Evolutionary conservation across 2,329 filamentous ascomycete genomes (phyloP).

Genomic region (Phoma sp.): DNA sequence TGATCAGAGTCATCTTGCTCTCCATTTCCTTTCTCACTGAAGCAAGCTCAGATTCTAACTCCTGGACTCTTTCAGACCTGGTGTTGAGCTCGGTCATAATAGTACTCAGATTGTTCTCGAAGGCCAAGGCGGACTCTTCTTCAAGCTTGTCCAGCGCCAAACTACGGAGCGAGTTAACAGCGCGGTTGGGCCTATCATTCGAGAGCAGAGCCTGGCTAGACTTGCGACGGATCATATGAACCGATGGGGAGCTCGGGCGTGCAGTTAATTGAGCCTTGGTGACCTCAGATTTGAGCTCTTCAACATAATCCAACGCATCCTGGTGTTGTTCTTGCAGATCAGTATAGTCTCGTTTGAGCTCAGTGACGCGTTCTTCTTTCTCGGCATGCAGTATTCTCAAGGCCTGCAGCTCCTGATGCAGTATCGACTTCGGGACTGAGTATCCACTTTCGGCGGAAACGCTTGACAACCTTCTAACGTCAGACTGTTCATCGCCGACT

Average conservation of each 20-base stretch:
- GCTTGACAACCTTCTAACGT: slow-evolving; percentile 47
- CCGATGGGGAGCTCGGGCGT: slow-evolving; percentile 68
- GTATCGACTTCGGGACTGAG: slow-evolving; percentile 16
- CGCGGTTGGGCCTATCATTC: slow-evolving; percentile 89
- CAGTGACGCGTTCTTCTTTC: slow-evolving; percentile 75
- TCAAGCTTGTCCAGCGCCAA: slow-evolving; percentile 89
- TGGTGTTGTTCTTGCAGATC: slow-evolving; percentile 83
- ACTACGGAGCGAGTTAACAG: slow-evolving; percentile 86
- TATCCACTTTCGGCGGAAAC: slow-evolving; percentile 28
- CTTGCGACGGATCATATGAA: slow-evolving; percentile 87
- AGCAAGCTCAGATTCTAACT: slow-evolving; percentile 83
- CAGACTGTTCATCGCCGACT: slow-evolving; percentile 67
- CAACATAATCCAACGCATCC: slow-evolving; percentile 81
- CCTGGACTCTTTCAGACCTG: slow-evolving; percentile 86
- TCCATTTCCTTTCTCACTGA: slow-evolving; percentile 95
- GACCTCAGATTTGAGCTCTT: slow-evolving; percentile 87
- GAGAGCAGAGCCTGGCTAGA: slow-evolving; percentile 88
- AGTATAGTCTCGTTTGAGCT: slow-evolving; percentile 79
- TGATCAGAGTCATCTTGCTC: slow-evolving; percentile 93
- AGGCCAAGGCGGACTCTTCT: slow-evolving; percentile 81
- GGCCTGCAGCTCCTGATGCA: slow-evolving; percentile 69
- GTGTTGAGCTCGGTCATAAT: slow-evolving; percentile 91
- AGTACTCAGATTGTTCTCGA: slow-evolving; percentile 88
- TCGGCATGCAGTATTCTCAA: slow-evolving; percentile 74
- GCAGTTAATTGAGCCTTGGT: slow-evolving; percentile 70